These are phyloP conservation scores for Arxiozyma slooffiae DNA, from an alignment of 1,139 yeast genomes.

Conservation along the genomic window DNA sequence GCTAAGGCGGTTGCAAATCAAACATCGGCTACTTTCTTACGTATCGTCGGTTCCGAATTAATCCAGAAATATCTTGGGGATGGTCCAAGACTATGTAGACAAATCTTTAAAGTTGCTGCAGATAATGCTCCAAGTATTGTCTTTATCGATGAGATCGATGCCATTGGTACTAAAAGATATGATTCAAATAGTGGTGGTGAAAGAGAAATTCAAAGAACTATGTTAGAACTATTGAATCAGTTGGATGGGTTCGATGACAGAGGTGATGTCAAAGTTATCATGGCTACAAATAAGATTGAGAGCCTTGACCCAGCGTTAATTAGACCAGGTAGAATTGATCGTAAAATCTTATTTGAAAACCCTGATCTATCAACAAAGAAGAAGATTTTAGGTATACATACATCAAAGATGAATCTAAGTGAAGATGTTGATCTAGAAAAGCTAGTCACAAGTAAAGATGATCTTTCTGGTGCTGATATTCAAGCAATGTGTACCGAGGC, in stretches of 20 bases:
- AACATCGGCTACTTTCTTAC: conserved; percentile 88
- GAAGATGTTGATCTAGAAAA: conserved; percentile 85
- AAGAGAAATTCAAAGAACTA: conserved; percentile 95
- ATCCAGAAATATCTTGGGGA: conserved; percentile 97
- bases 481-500: conserved; percentile 98
- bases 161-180: conserved; percentile 95
- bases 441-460: conserved; percentile 86
- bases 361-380: conserved; percentile 91
- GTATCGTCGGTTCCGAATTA: conserved; percentile 94
- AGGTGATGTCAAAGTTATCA: conserved; percentile 95
- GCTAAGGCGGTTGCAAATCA: conserved; percentile 99
- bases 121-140: conserved; percentile 97
- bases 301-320: conserved; percentile 93
- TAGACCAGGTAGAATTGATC: conserved; percentile 97
- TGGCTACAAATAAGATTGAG: conserved; percentile 98
- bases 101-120: conserved; percentile 91
- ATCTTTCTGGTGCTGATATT: conserved; percentile 94
- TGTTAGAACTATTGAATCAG: conserved; percentile 94
- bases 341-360: conserved; percentile 91
- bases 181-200: conserved; percentile 97
- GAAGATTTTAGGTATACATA: conserved; percentile 87
- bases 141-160: conserved; percentile 97
- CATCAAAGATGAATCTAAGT: conserved; percentile 86
- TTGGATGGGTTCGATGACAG: conserved; percentile 97
- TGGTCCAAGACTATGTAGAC: conserved; percentile 92